Evolutionary conservation across 2,329 filamentous ascomycete species (phyloP).

Genomic region (Didymella pinodella): DNA sequence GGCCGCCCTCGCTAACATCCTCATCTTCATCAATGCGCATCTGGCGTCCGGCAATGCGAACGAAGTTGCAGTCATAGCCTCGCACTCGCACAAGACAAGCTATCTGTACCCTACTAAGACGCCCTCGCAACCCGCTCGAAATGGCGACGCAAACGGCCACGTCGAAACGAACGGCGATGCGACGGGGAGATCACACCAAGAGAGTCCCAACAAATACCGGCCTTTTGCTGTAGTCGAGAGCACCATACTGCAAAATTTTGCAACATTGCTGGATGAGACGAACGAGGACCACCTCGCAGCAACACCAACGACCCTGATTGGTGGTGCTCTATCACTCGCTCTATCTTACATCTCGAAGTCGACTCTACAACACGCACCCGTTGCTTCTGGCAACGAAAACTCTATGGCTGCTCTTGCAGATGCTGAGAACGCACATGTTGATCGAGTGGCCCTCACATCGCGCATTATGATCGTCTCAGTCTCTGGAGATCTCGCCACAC

Average conservation of each 20-base stretch:
- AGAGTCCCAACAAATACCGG: conserved; percentile 85
- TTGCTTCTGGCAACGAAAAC: conserved; percentile 53
- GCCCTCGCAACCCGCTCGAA: conserved; percentile 26
- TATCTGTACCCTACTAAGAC: conserved; percentile 82
- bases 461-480: conserved; percentile 92
- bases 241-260: conserved; percentile 77
- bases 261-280: conserved; percentile 74
- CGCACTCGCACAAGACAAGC: conserved; percentile 82
- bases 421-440: conserved; percentile 45
- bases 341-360: conserved; percentile 90
- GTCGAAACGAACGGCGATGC: conserved; percentile 39
- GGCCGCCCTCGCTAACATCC: conserved; percentile 83
- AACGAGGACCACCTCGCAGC: conserved; percentile 67
- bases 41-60: conserved; percentile 93
- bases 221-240: conserved; percentile 89
- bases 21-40: conserved; percentile 97
- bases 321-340: conserved; percentile 88
- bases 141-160: conserved; percentile 36
- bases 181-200: conserved; percentile 35
- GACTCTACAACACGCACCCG: conserved; percentile 59
- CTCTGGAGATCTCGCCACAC: conserved; percentile 82
- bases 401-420: conserved; percentile 56
- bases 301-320: conserved; percentile 83
- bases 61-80: conserved; percentile 89
- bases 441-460: conserved; percentile 67